Conservation (phyloP, 441 rosid genomes). For the Pelargonium citronellum region DNA sequence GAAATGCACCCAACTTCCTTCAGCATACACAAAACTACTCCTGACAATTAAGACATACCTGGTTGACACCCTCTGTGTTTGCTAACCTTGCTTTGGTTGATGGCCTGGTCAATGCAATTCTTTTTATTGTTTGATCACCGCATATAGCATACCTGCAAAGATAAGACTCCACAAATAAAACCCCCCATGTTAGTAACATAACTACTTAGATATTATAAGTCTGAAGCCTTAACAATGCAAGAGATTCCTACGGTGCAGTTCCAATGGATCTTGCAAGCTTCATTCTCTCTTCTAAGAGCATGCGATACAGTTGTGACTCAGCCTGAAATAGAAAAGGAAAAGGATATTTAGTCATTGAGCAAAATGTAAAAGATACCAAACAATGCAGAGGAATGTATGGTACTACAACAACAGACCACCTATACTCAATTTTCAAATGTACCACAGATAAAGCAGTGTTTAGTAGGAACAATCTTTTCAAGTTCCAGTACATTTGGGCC, state of each 20-base stretch:
- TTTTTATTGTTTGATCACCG: slow-evolving; percentile 45
- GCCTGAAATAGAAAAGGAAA: slow-evolving; percentile 26
- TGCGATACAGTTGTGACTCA: slow-evolving; percentile 34
- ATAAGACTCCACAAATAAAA: slow-evolving; percentile 9
- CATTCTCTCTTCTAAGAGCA: slow-evolving; percentile 43
- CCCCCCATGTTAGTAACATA: slow-evolving; percentile 7
- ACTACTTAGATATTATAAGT: background rate
- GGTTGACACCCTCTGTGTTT: slow-evolving; percentile 50
- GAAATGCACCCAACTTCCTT: slow-evolving; percentile 5
- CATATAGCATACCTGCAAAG: slow-evolving; percentile 40
- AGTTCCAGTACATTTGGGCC: no score
- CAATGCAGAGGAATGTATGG: slow-evolving; percentile 2
- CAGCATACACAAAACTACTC: background rate
- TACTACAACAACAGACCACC: background rate
- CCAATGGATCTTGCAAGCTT: slow-evolving; percentile 41
- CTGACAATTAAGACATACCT: slow-evolving; percentile 27
- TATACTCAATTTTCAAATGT: background rate
- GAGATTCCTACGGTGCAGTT: slow-evolving; percentile 48
- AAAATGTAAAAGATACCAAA: slow-evolving; percentile 10
- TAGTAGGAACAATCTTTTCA: background rate
- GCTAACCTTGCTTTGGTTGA: slow-evolving; percentile 48
- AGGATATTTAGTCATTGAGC: background rate
- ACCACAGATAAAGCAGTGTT: background rate
- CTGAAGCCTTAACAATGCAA: slow-evolving; percentile 16
- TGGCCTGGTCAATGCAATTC: slow-evolving; percentile 39